Evolutionary conservation across 2,329 filamentous ascomycete genomes (phyloP).

Genomic region (Saccharata proteae): DNA sequence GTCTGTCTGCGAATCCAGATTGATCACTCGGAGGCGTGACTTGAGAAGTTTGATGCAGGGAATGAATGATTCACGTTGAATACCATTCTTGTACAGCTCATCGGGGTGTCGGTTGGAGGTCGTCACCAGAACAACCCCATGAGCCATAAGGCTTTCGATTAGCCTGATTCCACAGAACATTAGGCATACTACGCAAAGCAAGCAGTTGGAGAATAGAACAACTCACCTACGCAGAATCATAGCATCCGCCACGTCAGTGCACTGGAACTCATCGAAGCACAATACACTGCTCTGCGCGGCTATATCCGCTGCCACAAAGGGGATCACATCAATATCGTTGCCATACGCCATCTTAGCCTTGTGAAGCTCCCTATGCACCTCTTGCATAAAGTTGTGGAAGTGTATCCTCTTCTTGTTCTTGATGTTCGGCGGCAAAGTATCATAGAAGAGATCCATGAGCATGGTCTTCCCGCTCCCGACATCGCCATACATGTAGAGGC

Average conservation of each 20-base stretch:
- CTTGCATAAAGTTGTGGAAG: slow-evolving; percentile 99
- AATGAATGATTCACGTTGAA: slow-evolving; percentile 89
- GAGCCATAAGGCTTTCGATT: slow-evolving; percentile 83
- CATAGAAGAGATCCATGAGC: slow-evolving; percentile 98
- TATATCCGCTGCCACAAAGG: slow-evolving; percentile 90
- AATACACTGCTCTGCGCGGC: slow-evolving; percentile 73
- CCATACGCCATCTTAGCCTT: slow-evolving; percentile 81
- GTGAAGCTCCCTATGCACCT: slow-evolving; percentile 84
- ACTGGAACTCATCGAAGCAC: slow-evolving; percentile 98
- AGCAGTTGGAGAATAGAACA: too few species aligned
- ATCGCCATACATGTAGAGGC: slow-evolving; percentile 90
- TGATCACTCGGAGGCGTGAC: slow-evolving; percentile 71
- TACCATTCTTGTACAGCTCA: slow-evolving; percentile 95
- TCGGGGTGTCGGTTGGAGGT: slow-evolving; percentile 95
- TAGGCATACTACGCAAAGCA: too few species aligned
- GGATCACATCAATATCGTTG: slow-evolving; percentile 78
- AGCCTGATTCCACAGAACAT: slow-evolving; percentile 36
- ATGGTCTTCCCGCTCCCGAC: slow-evolving; percentile 98
- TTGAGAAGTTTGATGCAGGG: slow-evolving; percentile 92
- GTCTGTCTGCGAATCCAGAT: slow-evolving; percentile 88
- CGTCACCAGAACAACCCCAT: slow-evolving; percentile 91
- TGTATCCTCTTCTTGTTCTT: slow-evolving; percentile 82
- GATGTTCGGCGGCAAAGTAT: slow-evolving; percentile 73
- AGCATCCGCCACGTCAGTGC: slow-evolving; percentile 93
- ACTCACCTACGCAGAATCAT: slow-evolving; percentile 77